Evolutionary conservation across 768 basidiomycete species (phyloP), one percentile per base, ranked within the genome.

Genomic region (Phlebiopsis flavidoalba): DNA sequence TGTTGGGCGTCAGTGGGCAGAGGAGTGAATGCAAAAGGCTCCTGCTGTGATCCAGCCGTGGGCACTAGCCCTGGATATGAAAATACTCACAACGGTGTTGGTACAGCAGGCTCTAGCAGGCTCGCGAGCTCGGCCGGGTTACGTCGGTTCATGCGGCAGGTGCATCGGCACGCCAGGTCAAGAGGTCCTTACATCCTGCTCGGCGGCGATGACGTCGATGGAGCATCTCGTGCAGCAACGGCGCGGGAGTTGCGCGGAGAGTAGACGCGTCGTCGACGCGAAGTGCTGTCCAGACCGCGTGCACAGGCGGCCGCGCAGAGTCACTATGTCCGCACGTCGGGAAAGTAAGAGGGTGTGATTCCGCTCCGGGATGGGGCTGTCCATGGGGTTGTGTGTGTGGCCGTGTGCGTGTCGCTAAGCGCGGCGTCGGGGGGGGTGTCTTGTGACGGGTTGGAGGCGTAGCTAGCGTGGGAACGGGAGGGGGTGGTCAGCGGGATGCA

Each of bases 191-290:
- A n/a, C 24, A 26, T 48, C n/a, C 31, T 43, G 40, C 40, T 43
- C 40, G 40, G 40, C 40, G 52, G 37, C 24, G 56, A 36, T 26
- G 57, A 51, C 12, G 33, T 15, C 58, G 58, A 51, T 26, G n/a
- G n/a, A 64, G 49, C 57, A 64, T 59, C 35, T 62, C 63, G n/a
- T 46, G 36, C 57, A 64, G 62, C 47, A 64, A 57, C 15, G 63
- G 50, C 15, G n/a, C n/a, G n/a, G n/a, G 63, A 64, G 54, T 59
- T 43, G 26, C 60, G 55, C 5, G 57, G 50, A 64, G 57, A n/a
- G 31, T 64, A 48, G 33, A 61, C 53, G 21, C 46, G 43, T n/a
- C n/a, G 54, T 64, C 63, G 54, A 64, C 62, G 26, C 63, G 63
- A 24, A 60, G 61, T 14, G 36, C 48, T 49, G 21, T 43, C 10